Evolutionary conservation across 2,329 filamentous ascomycete genomes (phyloP).

Genomic region (Pseudocercospora fuligena): DNA sequence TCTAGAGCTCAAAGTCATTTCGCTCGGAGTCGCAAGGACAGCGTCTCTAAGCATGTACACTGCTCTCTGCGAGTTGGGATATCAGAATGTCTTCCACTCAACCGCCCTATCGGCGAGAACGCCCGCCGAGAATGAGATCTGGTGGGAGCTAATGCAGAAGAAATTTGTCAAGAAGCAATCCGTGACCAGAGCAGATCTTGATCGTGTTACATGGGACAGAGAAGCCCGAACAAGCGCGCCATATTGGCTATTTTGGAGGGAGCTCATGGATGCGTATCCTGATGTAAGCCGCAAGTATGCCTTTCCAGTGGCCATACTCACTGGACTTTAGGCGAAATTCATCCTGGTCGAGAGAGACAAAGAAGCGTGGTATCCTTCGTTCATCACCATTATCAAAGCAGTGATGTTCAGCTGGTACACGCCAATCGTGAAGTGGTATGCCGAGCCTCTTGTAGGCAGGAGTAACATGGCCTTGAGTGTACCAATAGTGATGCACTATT

Average conservation of each 20-base stretch:
- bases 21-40: neutral
- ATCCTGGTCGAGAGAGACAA: constrained; percentile 34
- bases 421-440: constrained; percentile 13
- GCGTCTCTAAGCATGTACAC: neutral
- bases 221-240: neutral
- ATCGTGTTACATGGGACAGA: neutral
- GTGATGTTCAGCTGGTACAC: constrained; percentile 12
- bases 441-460: neutral
- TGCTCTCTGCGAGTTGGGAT: neutral
- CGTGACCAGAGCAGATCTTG: neutral
- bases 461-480: constrained; percentile 12
- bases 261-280: neutral
- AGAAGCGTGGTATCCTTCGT: constrained; percentile 24
- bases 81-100: neutral
- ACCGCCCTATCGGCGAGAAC: neutral
- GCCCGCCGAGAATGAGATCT: neutral
- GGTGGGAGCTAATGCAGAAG: neutral
- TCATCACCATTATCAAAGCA: constrained; percentile 21
- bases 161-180: neutral
- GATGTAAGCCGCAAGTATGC: neutral
- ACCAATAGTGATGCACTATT: constrained; percentile 19
- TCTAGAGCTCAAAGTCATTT: neutral
- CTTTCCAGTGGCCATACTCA: neutral
- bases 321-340: constrained; percentile 24
- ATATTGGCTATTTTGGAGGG: neutral